These are phyloP conservation scores for Verticillium isaacii DNA, from an alignment of 2,329 filamentous ascomycete genomes.

Conservation along the genomic window DNA sequence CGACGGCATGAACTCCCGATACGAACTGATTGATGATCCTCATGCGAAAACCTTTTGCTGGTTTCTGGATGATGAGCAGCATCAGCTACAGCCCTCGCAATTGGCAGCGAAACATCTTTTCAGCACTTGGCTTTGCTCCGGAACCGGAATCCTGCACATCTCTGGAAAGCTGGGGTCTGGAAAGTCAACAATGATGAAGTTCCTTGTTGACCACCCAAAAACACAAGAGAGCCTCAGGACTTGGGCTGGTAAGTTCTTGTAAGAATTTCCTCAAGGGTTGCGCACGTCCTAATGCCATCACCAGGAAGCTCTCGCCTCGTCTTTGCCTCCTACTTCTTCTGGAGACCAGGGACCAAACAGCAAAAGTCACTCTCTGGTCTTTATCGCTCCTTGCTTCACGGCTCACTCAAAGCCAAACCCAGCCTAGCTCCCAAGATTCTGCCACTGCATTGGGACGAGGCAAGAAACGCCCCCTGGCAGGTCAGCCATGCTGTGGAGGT, in stretches of 20 bases:
- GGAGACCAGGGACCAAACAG: conserved; percentile 13
- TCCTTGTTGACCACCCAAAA: background rate
- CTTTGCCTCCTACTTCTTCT: conserved; percentile 20
- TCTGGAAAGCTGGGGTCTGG: background rate
- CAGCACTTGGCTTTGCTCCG: background rate
- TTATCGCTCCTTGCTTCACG: conserved; percentile 13
- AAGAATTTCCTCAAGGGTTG: background rate
- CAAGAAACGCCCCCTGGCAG: background rate
- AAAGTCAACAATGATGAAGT: conserved; percentile 1
- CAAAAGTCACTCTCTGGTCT: conserved; percentile 16
- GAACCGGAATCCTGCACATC: background rate
- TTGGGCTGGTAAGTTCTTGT: background rate
- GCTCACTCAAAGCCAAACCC: conserved; percentile 3
- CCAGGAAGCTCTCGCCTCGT: conserved; percentile 5
- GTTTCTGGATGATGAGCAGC: conserved; percentile 4
- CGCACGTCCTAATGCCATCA: background rate
- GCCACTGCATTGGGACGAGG: background rate
- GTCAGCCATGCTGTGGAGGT: background rate
- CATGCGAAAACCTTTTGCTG: conserved; percentile 9
- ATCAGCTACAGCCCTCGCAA: background rate
- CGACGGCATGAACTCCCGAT: conserved; percentile 7
- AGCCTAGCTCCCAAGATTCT: conserved; percentile 1
- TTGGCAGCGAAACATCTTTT: background rate
- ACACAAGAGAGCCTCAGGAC: background rate
- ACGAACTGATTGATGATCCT: conserved; percentile 6